Conservation (phyloP, 371 early-diverging fungal species). For the Mortierella sp. region DNA sequence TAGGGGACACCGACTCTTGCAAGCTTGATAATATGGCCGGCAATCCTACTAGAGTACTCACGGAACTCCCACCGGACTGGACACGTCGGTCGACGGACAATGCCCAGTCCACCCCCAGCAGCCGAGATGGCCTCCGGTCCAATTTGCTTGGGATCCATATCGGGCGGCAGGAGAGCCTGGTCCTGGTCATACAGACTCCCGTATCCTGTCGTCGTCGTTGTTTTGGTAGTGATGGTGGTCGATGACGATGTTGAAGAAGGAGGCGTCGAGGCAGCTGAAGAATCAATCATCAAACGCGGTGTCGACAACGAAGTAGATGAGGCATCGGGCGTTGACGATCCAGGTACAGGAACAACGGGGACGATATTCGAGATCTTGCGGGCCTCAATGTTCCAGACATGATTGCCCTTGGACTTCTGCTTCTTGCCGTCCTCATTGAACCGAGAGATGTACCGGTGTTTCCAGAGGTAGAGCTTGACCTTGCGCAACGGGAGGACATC, state of each 20-base stretch:
- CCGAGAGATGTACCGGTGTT: slow-evolving; percentile 72
- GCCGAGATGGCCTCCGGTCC: slow-evolving; percentile 29
- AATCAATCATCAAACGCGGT: no score
- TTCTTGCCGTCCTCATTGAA: slow-evolving; percentile 79
- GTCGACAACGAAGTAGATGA: no score
- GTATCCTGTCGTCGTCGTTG: neutral
- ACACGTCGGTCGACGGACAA: slow-evolving; percentile 25
- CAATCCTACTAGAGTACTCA: slow-evolving; percentile 73
- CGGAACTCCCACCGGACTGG: slow-evolving; percentile 74
- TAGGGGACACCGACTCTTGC: slow-evolving; percentile 68
- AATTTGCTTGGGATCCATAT: slow-evolving; percentile 9
- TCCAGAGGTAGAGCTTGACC: slow-evolving; percentile 72
- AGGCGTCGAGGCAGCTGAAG: neutral
- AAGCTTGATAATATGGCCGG: slow-evolving; percentile 65
- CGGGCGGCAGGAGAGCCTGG: neutral
- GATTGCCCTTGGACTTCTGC: slow-evolving; percentile 77
- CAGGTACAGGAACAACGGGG: neutral
- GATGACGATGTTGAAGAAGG: neutral
- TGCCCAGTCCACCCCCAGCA: slow-evolving; percentile 24
- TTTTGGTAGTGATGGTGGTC: neutral
- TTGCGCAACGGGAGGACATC: slow-evolving; percentile 66
- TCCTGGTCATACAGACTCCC: no score
- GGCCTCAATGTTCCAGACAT: slow-evolving; percentile 80
- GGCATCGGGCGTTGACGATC: no score
- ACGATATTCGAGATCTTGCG: slow-evolving; percentile 56